Percentiles rank a stretch among this genome's conserved stretches.
These are phyloP conservation scores for Carex parvula DNA, from an alignment of 176 grass and related monocot species.

Conservation along the genomic window DNA sequence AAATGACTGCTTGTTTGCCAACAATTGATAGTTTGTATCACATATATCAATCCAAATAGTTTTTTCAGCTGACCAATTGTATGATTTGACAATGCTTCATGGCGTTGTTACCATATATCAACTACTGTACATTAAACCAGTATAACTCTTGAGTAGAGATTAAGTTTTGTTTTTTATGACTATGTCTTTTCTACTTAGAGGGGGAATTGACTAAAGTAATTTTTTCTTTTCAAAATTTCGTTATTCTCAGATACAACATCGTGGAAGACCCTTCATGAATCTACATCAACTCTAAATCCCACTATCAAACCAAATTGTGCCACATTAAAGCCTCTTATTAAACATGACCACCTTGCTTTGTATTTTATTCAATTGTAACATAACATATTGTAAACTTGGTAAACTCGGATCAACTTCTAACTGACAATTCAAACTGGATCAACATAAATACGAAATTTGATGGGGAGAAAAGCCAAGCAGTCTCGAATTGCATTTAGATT, in stretches of 20 bases:
- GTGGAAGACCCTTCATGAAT: background rate
- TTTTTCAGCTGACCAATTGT: background rate
- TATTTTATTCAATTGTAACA: background rate
- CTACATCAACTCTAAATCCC: background rate
- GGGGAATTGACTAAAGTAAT: background rate
- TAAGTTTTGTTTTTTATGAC: background rate
- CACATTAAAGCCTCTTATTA: background rate
- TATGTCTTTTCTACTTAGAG: background rate
- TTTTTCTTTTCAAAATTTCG: background rate
- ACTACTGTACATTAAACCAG: background rate
- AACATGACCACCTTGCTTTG: background rate
- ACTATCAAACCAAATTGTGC: background rate
- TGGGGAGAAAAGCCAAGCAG: background rate
- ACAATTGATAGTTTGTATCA: background rate
- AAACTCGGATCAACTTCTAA: background rate
- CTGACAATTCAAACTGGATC: background rate
- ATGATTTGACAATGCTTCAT: background rate
- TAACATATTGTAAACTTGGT: no score
- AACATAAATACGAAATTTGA: background rate
- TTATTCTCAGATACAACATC: background rate
- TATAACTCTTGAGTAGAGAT: background rate
- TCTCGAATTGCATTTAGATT: background rate
- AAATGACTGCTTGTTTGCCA: background rate
- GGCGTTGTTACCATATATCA: background rate
- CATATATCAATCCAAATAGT: background rate